Conservation (phyloP, 306 rosid species). For the Acacia crassicarpa region DNA sequence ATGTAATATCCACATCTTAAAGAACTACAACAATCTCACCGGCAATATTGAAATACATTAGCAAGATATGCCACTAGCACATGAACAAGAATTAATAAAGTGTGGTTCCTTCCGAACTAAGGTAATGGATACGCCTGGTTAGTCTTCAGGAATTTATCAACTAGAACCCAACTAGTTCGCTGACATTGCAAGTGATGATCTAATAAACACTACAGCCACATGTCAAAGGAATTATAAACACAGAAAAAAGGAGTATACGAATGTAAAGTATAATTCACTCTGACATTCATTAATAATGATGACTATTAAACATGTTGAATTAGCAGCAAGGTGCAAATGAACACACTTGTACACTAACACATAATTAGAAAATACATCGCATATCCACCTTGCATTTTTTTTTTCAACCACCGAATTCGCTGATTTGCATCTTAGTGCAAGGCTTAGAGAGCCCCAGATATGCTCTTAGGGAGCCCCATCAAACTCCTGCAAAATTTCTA, state of each 20-base stretch:
- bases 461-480: conserved; percentile 52
- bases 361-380: not conserved
- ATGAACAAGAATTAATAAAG: not conserved
- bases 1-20: not conserved
- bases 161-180: not conserved
- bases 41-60: not conserved
- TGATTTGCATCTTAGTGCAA: not conserved
- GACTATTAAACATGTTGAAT: not conserved
- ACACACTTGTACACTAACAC: not conserved
- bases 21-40: conserved; percentile 1
- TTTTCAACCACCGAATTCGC: not conserved
- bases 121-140: not conserved
- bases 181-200: not conserved
- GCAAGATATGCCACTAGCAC: conserved; percentile 22
- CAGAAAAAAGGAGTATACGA: not conserved
- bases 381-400: not conserved
- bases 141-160: not conserved
- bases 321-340: not conserved
- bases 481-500: conserved; percentile 72
- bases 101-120: not conserved
- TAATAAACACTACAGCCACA: not conserved
- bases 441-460: conserved; percentile 35
- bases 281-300: not conserved
- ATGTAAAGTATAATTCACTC: not conserved
- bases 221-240: not conserved